phyloP scores from a whole-genome alignment of 208 protist genomes.

The Acanthamoeba lenticulata region DNA sequence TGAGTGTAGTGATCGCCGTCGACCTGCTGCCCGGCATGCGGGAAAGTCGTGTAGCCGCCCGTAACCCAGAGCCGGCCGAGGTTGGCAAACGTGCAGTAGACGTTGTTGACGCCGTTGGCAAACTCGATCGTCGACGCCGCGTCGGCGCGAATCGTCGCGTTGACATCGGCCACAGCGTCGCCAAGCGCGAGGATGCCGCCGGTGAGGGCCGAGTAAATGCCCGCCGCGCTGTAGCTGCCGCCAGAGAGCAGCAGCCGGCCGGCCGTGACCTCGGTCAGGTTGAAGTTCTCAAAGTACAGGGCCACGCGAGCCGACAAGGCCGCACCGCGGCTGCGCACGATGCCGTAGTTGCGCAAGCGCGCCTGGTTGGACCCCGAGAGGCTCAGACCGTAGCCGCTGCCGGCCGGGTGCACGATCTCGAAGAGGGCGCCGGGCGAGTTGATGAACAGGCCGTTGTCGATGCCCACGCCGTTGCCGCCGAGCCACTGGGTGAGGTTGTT shows the following conservation, averaged over 20 bases:
- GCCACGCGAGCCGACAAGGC: background rate
- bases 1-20: constrained; percentile 53
- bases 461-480: constrained; percentile 18
- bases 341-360: background rate
- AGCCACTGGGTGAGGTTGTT: constrained; percentile 47
- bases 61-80: constrained; percentile 25
- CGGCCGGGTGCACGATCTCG: constrained; percentile 36
- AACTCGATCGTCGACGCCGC: constrained; percentile 58
- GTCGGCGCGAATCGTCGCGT: background rate
- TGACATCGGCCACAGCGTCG: constrained; percentile 26
- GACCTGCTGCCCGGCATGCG: background rate
- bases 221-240: constrained; percentile 60
- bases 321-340: constrained; percentile 1
- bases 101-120: background rate
- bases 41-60: constrained; percentile 52
- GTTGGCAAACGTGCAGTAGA: constrained; percentile 56
- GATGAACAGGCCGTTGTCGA: constrained; percentile 39
- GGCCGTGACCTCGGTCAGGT: background rate
- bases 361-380: background rate
- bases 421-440: constrained; percentile 46
- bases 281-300: constrained; percentile 17
- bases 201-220: constrained; percentile 23
- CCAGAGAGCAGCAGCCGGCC: constrained; percentile 17
- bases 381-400: background rate
- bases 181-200: constrained; percentile 49